These are phyloP conservation scores for Plasmodium cynomolgi DNA, from an alignment of 169 alveolate genomes.

Conservation along the genomic window DNA sequence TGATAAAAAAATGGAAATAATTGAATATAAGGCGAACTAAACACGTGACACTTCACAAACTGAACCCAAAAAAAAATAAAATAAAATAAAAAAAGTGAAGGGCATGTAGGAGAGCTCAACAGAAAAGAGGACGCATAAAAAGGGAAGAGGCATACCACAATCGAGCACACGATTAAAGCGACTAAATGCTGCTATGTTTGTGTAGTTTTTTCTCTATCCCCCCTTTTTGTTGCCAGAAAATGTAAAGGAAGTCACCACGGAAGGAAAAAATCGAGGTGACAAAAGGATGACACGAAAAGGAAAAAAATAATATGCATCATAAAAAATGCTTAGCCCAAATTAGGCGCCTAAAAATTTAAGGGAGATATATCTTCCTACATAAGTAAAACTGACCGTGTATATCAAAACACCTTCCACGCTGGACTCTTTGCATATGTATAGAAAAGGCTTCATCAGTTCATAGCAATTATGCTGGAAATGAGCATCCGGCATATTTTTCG, in stretches of 20 bases:
- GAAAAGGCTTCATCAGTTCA: background rate
- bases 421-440: background rate
- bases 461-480: background rate
- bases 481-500: background rate
- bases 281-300: background rate
- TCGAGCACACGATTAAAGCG: background rate
- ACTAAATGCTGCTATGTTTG: background rate
- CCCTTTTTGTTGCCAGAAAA: background rate
- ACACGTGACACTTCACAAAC: background rate
- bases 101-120: background rate
- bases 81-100: background rate
- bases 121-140: background rate
- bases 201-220: background rate
- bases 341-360: background rate
- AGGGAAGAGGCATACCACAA: background rate
- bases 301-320: background rate
- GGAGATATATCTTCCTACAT: background rate
- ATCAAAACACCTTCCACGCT: background rate
- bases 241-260: background rate
- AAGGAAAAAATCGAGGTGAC: background rate
- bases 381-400: background rate
- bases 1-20: background rate
- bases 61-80: background rate
- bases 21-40: background rate
- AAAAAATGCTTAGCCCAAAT: background rate